phyloP scores from a whole-genome alignment of 2,329 filamentous ascomycete genomes.

The Paecilomyces formosus region DNA sequence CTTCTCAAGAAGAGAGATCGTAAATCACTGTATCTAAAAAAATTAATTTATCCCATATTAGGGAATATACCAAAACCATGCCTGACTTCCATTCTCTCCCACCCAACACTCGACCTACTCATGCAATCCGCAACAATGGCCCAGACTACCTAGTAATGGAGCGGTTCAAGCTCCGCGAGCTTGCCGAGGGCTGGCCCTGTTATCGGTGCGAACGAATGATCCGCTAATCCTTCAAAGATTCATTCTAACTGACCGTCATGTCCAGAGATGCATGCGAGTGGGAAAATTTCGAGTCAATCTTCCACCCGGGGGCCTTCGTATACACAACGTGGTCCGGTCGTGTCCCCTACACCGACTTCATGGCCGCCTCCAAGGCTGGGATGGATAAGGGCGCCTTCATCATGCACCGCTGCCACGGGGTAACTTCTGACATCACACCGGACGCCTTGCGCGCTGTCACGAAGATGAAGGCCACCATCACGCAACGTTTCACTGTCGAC shows the following conservation, averaged over 20 bases:
- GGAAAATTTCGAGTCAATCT: constrained; percentile 46
- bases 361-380: constrained; percentile 42
- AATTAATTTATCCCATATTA: too few species aligned
- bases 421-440: constrained; percentile 35
- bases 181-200: constrained; percentile 45
- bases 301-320: constrained; percentile 41
- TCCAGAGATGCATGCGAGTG: constrained; percentile 45
- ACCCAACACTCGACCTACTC: too few species aligned
- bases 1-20: too few species aligned
- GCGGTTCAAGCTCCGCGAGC: constrained; percentile 40
- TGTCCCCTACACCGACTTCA: constrained; percentile 37
- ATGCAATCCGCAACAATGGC: constrained; percentile 31
- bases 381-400: constrained; percentile 48
- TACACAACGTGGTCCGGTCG: constrained; percentile 47
- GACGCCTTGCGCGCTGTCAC: constrained; percentile 36
- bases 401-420: constrained; percentile 32
- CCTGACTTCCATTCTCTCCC: too few species aligned
- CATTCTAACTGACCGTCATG: not conserved
- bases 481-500: constrained; percentile 40
- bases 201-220: too few species aligned
- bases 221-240: too few species aligned
- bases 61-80: too few species aligned
- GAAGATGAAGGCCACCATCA: constrained; percentile 47
- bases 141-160: constrained; percentile 38
- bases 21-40: too few species aligned